Conservation (phyloP, 2,329 filamentous ascomycete species). For the Ophiocordyceps camponoti-saundersi region DNA sequence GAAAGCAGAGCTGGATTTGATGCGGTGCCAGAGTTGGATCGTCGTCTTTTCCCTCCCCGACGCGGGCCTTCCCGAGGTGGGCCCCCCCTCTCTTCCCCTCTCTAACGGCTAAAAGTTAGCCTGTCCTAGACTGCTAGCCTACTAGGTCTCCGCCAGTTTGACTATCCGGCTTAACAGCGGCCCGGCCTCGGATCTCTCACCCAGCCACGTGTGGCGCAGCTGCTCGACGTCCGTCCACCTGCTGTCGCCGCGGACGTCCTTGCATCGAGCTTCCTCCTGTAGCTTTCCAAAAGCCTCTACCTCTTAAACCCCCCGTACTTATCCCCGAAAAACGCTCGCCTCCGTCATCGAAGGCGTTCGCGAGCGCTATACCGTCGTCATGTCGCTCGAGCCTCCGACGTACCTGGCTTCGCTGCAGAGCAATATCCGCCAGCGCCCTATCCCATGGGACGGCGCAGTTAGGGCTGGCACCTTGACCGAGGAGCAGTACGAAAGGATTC, state of each 20-base stretch:
- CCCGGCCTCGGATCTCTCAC: neutral
- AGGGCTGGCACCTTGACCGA: slow-evolving; percentile 88
- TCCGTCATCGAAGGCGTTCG: neutral
- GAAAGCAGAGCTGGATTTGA: too few relatives aligned
- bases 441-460: slow-evolving; percentile 95
- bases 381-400: slow-evolving; percentile 84
- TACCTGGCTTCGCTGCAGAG: slow-evolving; percentile 78
- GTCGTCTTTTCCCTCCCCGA: neutral
- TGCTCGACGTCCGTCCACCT: neutral
- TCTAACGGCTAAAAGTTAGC: neutral
- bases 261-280: neutral
- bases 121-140: neutral
- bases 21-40: too few relatives aligned
- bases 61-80: neutral
- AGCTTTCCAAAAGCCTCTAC: neutral
- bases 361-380: slow-evolving; percentile 19
- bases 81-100: too few relatives aligned
- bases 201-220: neutral
- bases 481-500: slow-evolving; percentile 86
- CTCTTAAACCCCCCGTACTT: neutral
- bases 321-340: neutral
- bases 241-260: neutral
- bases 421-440: slow-evolving; percentile 90
- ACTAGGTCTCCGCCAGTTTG: neutral
- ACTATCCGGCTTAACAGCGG: neutral